These are phyloP conservation scores for Cryphonectria parasitica DNA, from an alignment of 2,329 filamentous ascomycete species.

Conservation along the genomic window DNA sequence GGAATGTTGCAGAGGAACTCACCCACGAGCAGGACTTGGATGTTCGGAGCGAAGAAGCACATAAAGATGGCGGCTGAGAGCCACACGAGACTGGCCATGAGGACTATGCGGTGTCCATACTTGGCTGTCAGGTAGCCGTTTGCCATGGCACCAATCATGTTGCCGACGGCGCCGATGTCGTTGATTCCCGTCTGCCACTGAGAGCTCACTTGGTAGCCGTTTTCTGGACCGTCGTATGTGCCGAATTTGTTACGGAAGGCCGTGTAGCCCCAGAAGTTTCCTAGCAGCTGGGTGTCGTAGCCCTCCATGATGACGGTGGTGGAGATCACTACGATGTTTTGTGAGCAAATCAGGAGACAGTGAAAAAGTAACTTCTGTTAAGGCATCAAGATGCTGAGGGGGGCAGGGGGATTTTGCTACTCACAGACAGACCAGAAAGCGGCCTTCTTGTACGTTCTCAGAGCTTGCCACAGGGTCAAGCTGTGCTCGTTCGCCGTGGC, in stretches of 20 bases:
- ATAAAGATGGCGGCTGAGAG: constrained; percentile 52
- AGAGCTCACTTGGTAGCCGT: constrained; percentile 51
- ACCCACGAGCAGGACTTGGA: constrained; percentile 48
- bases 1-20: constrained; percentile 51
- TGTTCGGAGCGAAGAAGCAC: constrained; percentile 51
- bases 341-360: not conserved
- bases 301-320: constrained; percentile 56
- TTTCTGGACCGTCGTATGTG: constrained; percentile 38
- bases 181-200: constrained; percentile 56
- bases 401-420: constrained; percentile 26
- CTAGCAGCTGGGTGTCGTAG: constrained; percentile 52
- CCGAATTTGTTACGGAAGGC: constrained; percentile 47
- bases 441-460: constrained; percentile 46
- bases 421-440: constrained; percentile 46
- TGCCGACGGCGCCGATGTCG: constrained; percentile 39
- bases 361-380: not conserved
- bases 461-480: constrained; percentile 39
- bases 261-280: constrained; percentile 51
- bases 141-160: constrained; percentile 44
- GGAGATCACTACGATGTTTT: constrained; percentile 41
- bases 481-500: constrained; percentile 44
- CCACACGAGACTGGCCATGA: constrained; percentile 47
- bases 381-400: not conserved
- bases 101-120: constrained; percentile 49
- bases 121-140: constrained; percentile 48